Evolutionary conservation across 331 rosid genomes (phyloP), one percentile per base, ranked within the genome.

Genomic region (Phaseolus coccineus): DNA sequence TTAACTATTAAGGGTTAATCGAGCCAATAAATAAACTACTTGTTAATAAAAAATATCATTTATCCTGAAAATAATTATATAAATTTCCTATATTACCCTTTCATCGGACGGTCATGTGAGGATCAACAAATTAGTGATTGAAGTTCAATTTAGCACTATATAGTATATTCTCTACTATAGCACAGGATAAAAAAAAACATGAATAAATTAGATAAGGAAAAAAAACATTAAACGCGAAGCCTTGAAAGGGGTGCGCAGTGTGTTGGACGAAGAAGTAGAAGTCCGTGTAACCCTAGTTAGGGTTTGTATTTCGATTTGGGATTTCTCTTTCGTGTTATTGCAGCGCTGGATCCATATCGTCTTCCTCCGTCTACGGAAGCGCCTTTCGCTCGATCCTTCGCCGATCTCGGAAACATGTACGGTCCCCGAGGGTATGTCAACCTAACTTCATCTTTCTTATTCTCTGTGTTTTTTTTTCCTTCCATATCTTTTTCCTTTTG

Each of bases 341-440:
- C 55, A 81, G 69, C 80, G 59, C 77, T 85, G 85, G 88, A 85
- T 67, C 83, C 85, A n/a, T 77, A 77, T 77, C 88, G 83, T 51
- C 74, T 66, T 63, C 88, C 83, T 81, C 81, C 81, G 33, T 78
- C 83, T 0, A 2, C 73, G 22, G 85, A 84, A 24, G 2, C 85
- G 16, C 69, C 88, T 4, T 77, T 77, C 27, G 35, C 77, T 74
- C 83, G 77, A 56, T 66, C 83, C 11, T 84, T 72, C 83, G 8
- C 40, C 63, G 82, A 81, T 70, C 74, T 71, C 3, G 84, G 87
- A 42, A 71, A 13, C 75, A 81, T 85, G 83, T 77, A 77, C 59
- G 88, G 85, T 5, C 82, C 78, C 1, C 78, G 88, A 37, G 83
- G 88, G 88, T 85, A 85, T 58, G 81, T 59, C 9, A 0, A 1